Evolutionary conservation across 139 green algal genomes (phyloP).

Genomic region (Picochlorum sp.): DNA sequence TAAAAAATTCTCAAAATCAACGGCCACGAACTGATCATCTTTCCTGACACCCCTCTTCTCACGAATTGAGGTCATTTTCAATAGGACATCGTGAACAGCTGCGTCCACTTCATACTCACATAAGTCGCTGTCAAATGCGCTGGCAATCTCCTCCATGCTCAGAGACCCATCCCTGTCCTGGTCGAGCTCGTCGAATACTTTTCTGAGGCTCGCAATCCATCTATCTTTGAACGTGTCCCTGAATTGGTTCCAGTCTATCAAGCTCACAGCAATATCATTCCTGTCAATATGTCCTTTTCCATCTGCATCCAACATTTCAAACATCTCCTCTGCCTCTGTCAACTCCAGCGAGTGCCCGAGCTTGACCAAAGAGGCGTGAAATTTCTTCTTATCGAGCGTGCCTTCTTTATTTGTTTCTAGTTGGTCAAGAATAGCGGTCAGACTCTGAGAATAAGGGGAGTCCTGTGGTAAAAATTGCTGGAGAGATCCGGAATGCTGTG

Average conservation of each 20-base stretch:
- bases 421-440: constrained; percentile 19
- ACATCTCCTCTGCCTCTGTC: constrained; percentile 18
- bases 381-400: constrained; percentile 9
- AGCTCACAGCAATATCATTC: constrained; percentile 4
- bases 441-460: constrained; percentile 19
- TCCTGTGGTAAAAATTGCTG: constrained; percentile 14
- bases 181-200: constrained; percentile 23
- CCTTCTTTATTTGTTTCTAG: constrained; percentile 11
- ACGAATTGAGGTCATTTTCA: constrained; percentile 6
- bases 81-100: constrained; percentile 13
- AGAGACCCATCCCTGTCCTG: constrained; percentile 9
- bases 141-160: constrained; percentile 11
- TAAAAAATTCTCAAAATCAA: too few species aligned
- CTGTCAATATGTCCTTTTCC: constrained; percentile 1
- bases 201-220: constrained; percentile 16
- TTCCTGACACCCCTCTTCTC: not conserved
- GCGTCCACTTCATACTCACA: constrained; percentile 22
- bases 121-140: constrained; percentile 16
- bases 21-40: too few species aligned
- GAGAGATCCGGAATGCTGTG: too few species aligned
- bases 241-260: constrained; percentile 23
- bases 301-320: constrained; percentile 18
- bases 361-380: constrained; percentile 9
- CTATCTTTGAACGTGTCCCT: constrained; percentile 8
- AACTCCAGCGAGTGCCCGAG: constrained; percentile 16